Evolutionary conservation across 208 protist species (phyloP).

Genomic region (Phytomonas sp.): DNA sequence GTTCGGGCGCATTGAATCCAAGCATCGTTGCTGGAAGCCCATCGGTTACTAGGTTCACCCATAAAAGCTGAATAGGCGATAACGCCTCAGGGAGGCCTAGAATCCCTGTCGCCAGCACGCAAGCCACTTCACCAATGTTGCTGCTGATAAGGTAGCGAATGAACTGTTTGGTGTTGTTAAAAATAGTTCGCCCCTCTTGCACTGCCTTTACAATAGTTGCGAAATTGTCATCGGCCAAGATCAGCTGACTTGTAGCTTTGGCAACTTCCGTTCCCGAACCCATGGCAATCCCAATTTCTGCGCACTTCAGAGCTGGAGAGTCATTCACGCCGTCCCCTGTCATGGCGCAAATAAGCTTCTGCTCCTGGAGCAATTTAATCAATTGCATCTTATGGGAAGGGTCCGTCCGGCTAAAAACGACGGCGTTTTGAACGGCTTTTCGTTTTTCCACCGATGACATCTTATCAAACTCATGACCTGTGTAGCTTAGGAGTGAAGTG

Average conservation of each 20-base stretch:
- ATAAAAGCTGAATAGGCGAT: slow-evolving; percentile 95
- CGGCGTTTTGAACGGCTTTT: slow-evolving; percentile 40
- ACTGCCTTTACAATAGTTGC: slow-evolving; percentile 95
- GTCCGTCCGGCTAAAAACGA: slow-evolving; percentile 79
- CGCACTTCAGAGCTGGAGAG: slow-evolving; percentile 96
- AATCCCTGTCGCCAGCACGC: slow-evolving; percentile 71
- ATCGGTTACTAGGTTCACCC: slow-evolving; percentile 99
- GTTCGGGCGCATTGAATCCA: slow-evolving; percentile 86
- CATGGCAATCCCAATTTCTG: slow-evolving; percentile 98
- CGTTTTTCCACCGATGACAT: slow-evolving; percentile 55
- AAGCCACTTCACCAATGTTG: slow-evolving; percentile 95
- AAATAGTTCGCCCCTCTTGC: slow-evolving; percentile 93
- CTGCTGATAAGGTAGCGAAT: slow-evolving; percentile 97
- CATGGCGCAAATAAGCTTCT: slow-evolving; percentile 84
- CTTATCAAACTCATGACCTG: slow-evolving; percentile 58
- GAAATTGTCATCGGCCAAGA: slow-evolving; percentile 95
- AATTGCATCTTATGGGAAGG: slow-evolving; percentile 85
- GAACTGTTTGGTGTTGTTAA: slow-evolving; percentile 97
- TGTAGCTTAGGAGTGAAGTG: slow-evolving; percentile 43
- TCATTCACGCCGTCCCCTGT: slow-evolving; percentile 91
- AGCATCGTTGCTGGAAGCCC: slow-evolving; percentile 96
- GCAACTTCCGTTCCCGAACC: slow-evolving; percentile 96
- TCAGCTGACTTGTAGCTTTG: slow-evolving; percentile 95
- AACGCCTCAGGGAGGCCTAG: slow-evolving; percentile 91
- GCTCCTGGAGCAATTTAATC: slow-evolving; percentile 72